Evolutionary conservation across 495 filamentous ascomycete genomes (phyloP).

Genomic region (Penicillium chermesinum): DNA sequence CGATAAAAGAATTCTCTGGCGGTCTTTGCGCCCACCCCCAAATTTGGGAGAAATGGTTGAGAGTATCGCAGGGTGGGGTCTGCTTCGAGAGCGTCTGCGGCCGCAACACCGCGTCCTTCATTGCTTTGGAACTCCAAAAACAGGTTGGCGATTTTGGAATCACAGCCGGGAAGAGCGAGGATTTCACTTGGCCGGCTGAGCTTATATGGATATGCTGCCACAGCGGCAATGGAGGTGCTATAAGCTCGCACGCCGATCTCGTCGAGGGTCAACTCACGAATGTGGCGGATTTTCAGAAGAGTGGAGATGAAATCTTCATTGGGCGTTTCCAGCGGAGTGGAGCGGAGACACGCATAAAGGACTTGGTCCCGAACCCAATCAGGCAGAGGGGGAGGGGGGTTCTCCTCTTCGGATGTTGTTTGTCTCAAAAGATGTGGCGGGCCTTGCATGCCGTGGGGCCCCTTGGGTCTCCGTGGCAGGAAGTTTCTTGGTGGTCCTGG

Average conservation of each 20-base stretch:
- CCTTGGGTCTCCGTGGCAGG: slow-evolving; percentile 13
- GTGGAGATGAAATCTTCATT: slow-evolving; percentile 74
- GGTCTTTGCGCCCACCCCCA: slow-evolving; percentile 87
- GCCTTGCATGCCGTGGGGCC: slow-evolving; percentile 9
- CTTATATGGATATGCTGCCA: slow-evolving; percentile 75
- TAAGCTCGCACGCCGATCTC: slow-evolving; percentile 83
- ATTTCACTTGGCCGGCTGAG: slow-evolving; percentile 57
- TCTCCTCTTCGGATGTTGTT: slow-evolving; percentile 70
- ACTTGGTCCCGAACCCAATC: slow-evolving; percentile 61
- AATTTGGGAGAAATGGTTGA: slow-evolving; percentile 71
- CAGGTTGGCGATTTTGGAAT: slow-evolving; percentile 70
- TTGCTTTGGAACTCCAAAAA: slow-evolving; percentile 69
- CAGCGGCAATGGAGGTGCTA: slow-evolving; percentile 73
- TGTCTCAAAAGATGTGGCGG: slow-evolving; percentile 52
- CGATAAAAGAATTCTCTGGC: slow-evolving; percentile 78
- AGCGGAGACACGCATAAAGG: slow-evolving; percentile 77
- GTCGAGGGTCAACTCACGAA: slow-evolving; percentile 65
- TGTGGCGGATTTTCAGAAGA: slow-evolving; percentile 67
- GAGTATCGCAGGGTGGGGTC: slow-evolving; percentile 57
- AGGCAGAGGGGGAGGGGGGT: slow-evolving; percentile 54
- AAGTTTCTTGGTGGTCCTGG: slow-evolving; percentile 1
- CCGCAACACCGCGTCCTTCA: slow-evolving; percentile 49
- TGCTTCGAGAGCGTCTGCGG: slow-evolving; percentile 57
- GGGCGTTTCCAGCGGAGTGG: slow-evolving; percentile 61
- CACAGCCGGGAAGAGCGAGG: slow-evolving; percentile 70